Conservation (phyloP, 2,329 filamentous ascomycete genomes). For the Stachybotrys chlorohalonatus region DNA sequence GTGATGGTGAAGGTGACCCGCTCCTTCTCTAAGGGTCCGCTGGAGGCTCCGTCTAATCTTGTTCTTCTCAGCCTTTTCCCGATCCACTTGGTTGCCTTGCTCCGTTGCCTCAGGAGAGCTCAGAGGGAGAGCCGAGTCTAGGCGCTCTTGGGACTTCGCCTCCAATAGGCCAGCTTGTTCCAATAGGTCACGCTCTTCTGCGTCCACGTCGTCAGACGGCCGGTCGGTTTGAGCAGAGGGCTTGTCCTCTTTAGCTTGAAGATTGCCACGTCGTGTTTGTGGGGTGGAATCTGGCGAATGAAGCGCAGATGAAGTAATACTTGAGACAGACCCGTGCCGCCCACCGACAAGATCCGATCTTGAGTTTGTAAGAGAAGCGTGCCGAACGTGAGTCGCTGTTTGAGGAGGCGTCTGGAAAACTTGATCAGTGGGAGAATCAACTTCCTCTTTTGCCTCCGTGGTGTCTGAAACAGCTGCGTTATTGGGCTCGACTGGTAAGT, state of each 20-base stretch:
- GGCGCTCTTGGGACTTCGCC: conserved; percentile 16
- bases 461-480: conserved; percentile 7
- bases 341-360: conserved; percentile 12
- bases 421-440: conserved; percentile 17
- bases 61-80: conserved; percentile 47
- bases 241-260: conserved; percentile 10
- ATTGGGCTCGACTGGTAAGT: conserved; percentile 15
- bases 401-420: conserved; percentile 21
- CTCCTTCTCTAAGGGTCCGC: conserved; percentile 78
- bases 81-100: conserved; percentile 26
- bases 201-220: conserved; percentile 44
- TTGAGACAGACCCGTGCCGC: conserved; percentile 22
- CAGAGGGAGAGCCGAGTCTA: conserved; percentile 24
- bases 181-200: conserved; percentile 57
- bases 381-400: conserved; percentile 15
- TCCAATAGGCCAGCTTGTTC: conserved; percentile 59
- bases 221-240: conserved; percentile 10
- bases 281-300: conserved; percentile 13
- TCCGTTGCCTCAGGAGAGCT: conserved; percentile 21
- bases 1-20: conserved; percentile 54
- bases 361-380: conserved; percentile 13
- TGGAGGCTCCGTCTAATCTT: conserved; percentile 81
- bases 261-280: conserved; percentile 7
- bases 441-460: conserved; percentile 8
- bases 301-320: conserved; percentile 16